A percentile compares a stretch with the other conserved stretches of the same genome.
phyloP scores from a whole-genome alignment of 805 yeast species.

The Clavispora fructus region DNA sequence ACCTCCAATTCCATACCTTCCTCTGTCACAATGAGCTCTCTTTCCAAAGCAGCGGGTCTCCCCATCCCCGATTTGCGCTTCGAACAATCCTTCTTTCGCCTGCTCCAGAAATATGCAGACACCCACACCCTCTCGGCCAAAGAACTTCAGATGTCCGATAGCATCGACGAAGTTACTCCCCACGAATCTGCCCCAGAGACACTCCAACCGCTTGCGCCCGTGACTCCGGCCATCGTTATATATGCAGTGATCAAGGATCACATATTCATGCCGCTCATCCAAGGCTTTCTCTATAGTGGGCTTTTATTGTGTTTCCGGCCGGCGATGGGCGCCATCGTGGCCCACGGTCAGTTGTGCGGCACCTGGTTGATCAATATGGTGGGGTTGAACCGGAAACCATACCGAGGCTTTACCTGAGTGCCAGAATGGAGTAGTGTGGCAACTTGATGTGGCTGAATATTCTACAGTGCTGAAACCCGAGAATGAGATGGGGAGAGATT shows the following conservation, averaged over 20 bases:
- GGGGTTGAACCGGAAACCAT: conserved; percentile 11
- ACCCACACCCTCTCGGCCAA: conserved; percentile 12
- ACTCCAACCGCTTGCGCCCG: conserved; percentile 28
- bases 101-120: conserved; percentile 27
- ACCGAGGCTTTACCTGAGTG: background rate
- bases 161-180: background rate
- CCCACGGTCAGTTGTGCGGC: conserved; percentile 26
- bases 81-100: conserved; percentile 51
- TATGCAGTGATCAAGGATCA: conserved; percentile 50
- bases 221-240: conserved; percentile 40
- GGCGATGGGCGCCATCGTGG: conserved; percentile 19
- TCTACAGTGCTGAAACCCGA: no score
- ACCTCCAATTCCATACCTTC: no score
- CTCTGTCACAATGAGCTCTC: background rate
- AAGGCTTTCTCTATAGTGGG: conserved; percentile 45
- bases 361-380: conserved; percentile 17
- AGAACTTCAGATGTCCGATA: conserved; percentile 12
- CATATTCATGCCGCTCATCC: conserved; percentile 48
- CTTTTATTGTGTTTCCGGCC: conserved; percentile 36
- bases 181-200: conserved; percentile 8
- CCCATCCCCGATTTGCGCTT: conserved; percentile 61
- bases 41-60: conserved; percentile 3
- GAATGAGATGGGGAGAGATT: no score
- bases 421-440: no score
- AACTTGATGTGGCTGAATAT: no score